Base-by-base conservation (phyloP, 1,284 basidiomycete species). In the Apiotrichum brassicae region DNA sequence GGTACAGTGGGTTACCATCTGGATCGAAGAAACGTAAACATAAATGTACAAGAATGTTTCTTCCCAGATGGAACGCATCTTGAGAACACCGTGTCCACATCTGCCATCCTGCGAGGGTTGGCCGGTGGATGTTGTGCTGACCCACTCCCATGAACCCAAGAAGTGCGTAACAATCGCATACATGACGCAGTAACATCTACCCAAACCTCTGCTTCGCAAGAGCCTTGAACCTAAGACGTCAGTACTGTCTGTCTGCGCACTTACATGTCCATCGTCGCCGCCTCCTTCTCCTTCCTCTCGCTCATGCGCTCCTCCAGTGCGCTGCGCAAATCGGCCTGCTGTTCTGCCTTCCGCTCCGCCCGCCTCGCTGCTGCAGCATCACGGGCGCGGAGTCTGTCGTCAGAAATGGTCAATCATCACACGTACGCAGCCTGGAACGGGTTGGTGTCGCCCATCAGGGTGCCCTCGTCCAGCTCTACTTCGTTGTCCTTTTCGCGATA, bases 201-300 rank as follows among this genome's bases (percentile, higher is more conserved):
- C 68, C 68, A 40, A 69, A 71, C 5, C 66, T 53, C 46, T 68
- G 50, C 43, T 60, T 66, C 2, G 70, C 70, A 51, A 72, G 52
- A 14, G 61, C 59, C 48, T 62, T 63, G 53, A 72, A 66, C 66
- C 66, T 68, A 40, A 8, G 11, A 25, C 46, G 40, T 19, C 6
- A 24, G 11, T 22, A 19, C 23, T 6, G 38, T n/a, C 20, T 13
- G 26, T 24, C 16, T n/a, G 18, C 14, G 14, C 11, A 60, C 67
- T 57, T 50, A 71, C 72, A 72, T 72, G 9, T 68, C 68, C 72
- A 74, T 74, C 0, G 68, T 73, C 19, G 64, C 65, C 0, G 54
- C 49, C 35, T 74, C 72, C 51, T 73, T 71, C 30, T 59, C 51
- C 39, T 59, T 62, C 22, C 70, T 53, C 44, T 69, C 70, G 4